Evolutionary conservation across 192 early-diverging fungal species (phyloP).

Genomic region (Backusella tuberculispora): DNA sequence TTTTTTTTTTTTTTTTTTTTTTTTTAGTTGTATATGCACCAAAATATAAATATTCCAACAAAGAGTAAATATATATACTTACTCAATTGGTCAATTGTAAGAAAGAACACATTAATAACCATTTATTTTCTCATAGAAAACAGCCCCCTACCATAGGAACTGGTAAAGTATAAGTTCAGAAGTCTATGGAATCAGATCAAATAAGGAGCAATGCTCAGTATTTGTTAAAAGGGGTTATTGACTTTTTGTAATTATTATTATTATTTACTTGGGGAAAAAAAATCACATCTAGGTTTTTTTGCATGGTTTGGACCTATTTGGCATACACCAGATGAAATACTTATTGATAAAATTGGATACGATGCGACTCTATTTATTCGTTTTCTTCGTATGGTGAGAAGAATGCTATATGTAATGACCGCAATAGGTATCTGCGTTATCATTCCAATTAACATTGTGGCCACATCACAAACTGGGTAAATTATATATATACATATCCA

Average conservation of each 20-base stretch:
- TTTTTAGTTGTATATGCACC: constrained; percentile 52
- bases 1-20: constrained; percentile 6
- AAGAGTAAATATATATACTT: constrained; percentile 34
- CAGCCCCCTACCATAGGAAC: constrained; percentile 65
- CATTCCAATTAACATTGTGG: constrained; percentile 66
- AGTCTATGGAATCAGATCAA: neutral
- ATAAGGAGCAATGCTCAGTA: neutral
- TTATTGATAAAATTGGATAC: constrained; percentile 69
- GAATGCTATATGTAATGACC: constrained; percentile 60
- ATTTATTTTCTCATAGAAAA: constrained; percentile 41
- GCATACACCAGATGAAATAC: constrained; percentile 56
- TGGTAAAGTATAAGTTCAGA: constrained; percentile 33
- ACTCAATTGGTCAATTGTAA: neutral
- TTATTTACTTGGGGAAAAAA: neutral
- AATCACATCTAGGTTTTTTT: constrained; percentile 40
- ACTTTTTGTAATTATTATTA: neutral
- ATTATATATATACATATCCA: constrained; percentile 27
- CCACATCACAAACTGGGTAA: constrained; percentile 55
- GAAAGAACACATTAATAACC: neutral
- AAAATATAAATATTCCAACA: constrained; percentile 44
- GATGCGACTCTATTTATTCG: constrained; percentile 75
- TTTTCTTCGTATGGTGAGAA: constrained; percentile 63
- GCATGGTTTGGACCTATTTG: constrained; percentile 65
- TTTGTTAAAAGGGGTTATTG: neutral
- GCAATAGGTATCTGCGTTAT: constrained; percentile 61